Percentiles rank a stretch among this genome's conserved stretches.
phyloP scores from a whole-genome alignment of 805 yeast species.

The Suhomyces vadensis region DNA sequence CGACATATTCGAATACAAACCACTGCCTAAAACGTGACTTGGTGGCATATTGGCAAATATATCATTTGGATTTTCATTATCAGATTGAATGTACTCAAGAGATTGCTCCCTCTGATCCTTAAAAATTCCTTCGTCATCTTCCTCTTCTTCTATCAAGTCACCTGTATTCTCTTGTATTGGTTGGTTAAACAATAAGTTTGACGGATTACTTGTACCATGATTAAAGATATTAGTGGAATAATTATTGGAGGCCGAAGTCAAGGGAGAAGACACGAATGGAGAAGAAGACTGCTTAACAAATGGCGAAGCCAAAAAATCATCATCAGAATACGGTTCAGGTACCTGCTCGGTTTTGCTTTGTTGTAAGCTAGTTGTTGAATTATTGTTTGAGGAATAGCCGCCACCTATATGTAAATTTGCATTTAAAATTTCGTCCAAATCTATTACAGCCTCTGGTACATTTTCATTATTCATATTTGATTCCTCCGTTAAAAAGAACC shows the following conservation, averaged over 20 bases:
- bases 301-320: conserved; percentile 35
- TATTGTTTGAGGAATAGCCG: conserved; percentile 8
- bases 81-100: conserved; percentile 11
- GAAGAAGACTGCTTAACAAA: conserved; percentile 21
- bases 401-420: conserved; percentile 32
- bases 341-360: conserved; percentile 19
- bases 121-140: conserved; percentile 16
- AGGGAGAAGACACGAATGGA: conserved; percentile 20
- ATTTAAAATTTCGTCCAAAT: conserved; percentile 39
- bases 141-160: conserved; percentile 24
- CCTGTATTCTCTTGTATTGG: conserved; percentile 30
- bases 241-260: conserved; percentile 5
- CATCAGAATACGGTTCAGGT: conserved; percentile 22
- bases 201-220: conserved; percentile 11
- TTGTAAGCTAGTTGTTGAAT: conserved; percentile 1
- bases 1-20: conserved; percentile 27
- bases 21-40: conserved; percentile 15
- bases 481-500: conserved; percentile 33
- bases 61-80: conserved; percentile 13
- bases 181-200: conserved; percentile 25
- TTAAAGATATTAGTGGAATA: conserved; percentile 7
- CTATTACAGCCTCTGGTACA: conserved; percentile 42
- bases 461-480: conserved; percentile 27
- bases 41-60: conserved; percentile 24
- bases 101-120: conserved; percentile 11